A percentile compares a stretch with the other conserved stretches of the same genome.
These are phyloP conservation scores for Pythium volutum DNA, from an alignment of 352 stramenopile genomes.

Conservation along the genomic window DNA sequence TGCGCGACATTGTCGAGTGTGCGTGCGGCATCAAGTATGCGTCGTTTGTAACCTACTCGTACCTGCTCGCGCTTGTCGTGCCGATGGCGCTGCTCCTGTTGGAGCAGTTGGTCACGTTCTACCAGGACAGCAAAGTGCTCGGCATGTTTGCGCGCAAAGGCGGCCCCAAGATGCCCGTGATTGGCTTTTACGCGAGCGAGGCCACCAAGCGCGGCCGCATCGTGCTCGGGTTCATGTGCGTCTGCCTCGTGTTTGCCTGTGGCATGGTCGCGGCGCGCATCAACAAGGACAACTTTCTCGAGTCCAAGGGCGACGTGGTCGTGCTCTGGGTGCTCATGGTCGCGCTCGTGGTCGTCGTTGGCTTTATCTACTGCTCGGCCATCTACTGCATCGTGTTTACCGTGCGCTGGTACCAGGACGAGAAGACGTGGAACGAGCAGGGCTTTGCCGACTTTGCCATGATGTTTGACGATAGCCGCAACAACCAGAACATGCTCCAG, in stretches of 20 bases:
- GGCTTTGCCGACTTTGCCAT: conserved; percentile 15
- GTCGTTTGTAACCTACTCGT: conserved; percentile 38
- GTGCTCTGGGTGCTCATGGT: conserved; percentile 50
- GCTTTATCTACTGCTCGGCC: conserved; percentile 41
- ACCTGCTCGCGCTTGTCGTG: conserved; percentile 38
- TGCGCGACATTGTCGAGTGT: conserved; percentile 45
- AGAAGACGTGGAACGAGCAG: conserved; percentile 15
- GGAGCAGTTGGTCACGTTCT: conserved; percentile 61
- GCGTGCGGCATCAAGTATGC: conserved; percentile 42
- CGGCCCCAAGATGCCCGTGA: conserved; percentile 26
- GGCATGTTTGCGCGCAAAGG: conserved; percentile 40
- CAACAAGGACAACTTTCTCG: conserved; percentile 35
- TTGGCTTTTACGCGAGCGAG: conserved; percentile 32
- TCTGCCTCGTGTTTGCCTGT: conserved; percentile 31
- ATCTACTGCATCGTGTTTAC: conserved; percentile 43
- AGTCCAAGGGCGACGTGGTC: conserved; percentile 28
- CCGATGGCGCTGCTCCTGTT: conserved; percentile 38
- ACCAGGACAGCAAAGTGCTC: conserved; percentile 47
- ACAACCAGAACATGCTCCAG: conserved; percentile 10
- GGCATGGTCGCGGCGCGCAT: conserved; percentile 39
- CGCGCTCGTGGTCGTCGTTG: conserved; percentile 38
- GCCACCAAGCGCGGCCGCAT: conserved; percentile 39
- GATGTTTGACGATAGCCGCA: conserved; percentile 14
- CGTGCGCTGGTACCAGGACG: conserved; percentile 37
- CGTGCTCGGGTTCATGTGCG: conserved; percentile 31